Conservation (phyloP, 202 grass and related monocot species). For the Eragrostis tef region DNA sequence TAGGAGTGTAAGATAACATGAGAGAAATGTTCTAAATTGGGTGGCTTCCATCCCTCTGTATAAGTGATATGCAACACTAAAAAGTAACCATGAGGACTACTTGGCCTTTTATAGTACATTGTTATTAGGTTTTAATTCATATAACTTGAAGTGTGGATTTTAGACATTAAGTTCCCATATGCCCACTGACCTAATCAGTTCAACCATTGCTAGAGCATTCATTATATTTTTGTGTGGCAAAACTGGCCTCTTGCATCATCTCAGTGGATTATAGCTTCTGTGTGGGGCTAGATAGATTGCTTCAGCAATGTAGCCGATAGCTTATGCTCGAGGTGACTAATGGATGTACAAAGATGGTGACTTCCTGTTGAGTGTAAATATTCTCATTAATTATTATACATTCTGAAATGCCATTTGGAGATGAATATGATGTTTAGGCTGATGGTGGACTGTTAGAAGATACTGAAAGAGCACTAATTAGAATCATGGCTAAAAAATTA, state of each 20-base stretch:
- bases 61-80: not conserved
- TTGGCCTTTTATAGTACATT: not conserved
- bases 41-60: conserved; percentile 1
- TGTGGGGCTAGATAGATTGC: not conserved
- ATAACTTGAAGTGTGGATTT: not conserved
- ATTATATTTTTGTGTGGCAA: not conserved
- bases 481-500: not conserved
- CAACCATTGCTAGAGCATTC: not conserved
- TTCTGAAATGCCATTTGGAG: not conserved
- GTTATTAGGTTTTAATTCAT: not conserved
- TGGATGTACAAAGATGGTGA: not conserved
- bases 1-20: conserved; percentile 23
- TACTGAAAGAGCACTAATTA: not conserved
- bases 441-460: not conserved
- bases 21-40: not conserved
- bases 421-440: not conserved
- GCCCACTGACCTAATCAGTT: not conserved
- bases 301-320: not conserved
- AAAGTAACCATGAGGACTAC: not conserved
- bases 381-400: not conserved
- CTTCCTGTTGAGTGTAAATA: not conserved
- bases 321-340: not conserved
- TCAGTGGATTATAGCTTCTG: not conserved
- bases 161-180: not conserved
- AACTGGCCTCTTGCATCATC: not conserved